Percentiles rank a stretch among this genome's conserved stretches.
Evolutionary conservation across 148 eudicot genomes (phyloP).

Genomic region (Dianthus caryophyllus): DNA sequence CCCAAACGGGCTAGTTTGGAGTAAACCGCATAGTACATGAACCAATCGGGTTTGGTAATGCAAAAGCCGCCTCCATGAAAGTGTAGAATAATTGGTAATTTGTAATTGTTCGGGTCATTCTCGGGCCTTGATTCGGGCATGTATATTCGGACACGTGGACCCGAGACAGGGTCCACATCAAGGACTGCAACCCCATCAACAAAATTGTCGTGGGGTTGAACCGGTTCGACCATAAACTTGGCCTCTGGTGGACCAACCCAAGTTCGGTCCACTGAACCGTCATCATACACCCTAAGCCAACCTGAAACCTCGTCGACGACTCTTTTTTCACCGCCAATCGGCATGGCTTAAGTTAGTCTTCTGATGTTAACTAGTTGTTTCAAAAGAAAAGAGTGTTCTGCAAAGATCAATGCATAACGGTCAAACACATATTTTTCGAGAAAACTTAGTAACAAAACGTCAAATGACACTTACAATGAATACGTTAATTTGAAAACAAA

Average conservation of each 20-base stretch:
- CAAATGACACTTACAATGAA: too few species aligned
- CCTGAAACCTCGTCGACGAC: constrained; percentile 68
- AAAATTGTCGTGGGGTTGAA: constrained; percentile 48
- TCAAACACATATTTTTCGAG: too few species aligned
- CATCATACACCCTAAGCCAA: constrained; percentile 66
- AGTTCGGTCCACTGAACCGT: constrained; percentile 77
- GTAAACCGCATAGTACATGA: constrained; percentile 66
- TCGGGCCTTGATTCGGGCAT: constrained; percentile 38
- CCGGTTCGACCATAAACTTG: constrained; percentile 62
- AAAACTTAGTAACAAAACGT: too few species aligned
- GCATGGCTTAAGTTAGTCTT: constrained; percentile 14
- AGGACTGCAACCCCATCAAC: constrained; percentile 54
- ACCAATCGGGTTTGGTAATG: constrained; percentile 63
- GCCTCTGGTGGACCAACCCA: constrained; percentile 66
- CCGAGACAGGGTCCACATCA: constrained; percentile 33
- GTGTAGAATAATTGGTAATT: constrained; percentile 66
- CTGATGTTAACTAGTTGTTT: background rate
- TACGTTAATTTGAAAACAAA: too few species aligned
- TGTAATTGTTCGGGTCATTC: constrained; percentile 19
- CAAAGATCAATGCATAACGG: background rate
- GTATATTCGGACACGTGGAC: constrained; percentile 50
- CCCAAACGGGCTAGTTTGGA: constrained; percentile 40
- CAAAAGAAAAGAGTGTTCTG: background rate
- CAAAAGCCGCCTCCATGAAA: constrained; percentile 88
- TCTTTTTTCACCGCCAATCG: constrained; percentile 26